Conservation (phyloP, 2,329 filamentous ascomycete species). For the Ilyonectria robusta region DNA sequence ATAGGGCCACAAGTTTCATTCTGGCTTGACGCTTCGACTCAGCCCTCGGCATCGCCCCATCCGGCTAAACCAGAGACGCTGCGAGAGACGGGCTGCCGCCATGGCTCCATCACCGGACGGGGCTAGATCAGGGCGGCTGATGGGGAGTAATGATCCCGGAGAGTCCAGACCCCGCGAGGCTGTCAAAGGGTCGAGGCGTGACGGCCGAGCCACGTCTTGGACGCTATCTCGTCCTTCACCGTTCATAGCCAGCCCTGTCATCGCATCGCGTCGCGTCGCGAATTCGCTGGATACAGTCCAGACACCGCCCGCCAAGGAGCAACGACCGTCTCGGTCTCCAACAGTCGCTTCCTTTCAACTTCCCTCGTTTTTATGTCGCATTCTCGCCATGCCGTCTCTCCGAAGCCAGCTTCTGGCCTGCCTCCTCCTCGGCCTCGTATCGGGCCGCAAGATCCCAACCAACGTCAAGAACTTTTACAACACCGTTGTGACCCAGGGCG, state of each 20-base stretch:
- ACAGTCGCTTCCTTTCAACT: neutral
- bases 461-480: constrained; percentile 60
- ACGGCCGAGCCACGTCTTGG: neutral
- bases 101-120: too few relatives aligned
- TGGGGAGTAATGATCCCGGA: neutral
- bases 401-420: constrained; percentile 39
- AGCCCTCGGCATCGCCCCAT: neutral
- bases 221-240: neutral
- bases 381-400: constrained; percentile 32
- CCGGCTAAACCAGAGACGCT: too few relatives aligned
- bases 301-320: neutral
- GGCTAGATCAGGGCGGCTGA: too few relatives aligned
- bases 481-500: constrained; percentile 52
- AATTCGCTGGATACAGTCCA: neutral
- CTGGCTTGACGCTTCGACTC: neutral
- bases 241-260: neutral
- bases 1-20: neutral
- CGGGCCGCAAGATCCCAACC: constrained; percentile 54
- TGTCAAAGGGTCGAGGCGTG: neutral
- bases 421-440: constrained; percentile 36
- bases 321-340: neutral
- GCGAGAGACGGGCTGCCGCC: too few relatives aligned
- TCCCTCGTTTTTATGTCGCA: neutral
- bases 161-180: neutral
- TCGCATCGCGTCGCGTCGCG: neutral